These are phyloP conservation scores for Colletotrichum caudatum DNA, from an alignment of 2,329 filamentous ascomycete species.

Conservation along the genomic window DNA sequence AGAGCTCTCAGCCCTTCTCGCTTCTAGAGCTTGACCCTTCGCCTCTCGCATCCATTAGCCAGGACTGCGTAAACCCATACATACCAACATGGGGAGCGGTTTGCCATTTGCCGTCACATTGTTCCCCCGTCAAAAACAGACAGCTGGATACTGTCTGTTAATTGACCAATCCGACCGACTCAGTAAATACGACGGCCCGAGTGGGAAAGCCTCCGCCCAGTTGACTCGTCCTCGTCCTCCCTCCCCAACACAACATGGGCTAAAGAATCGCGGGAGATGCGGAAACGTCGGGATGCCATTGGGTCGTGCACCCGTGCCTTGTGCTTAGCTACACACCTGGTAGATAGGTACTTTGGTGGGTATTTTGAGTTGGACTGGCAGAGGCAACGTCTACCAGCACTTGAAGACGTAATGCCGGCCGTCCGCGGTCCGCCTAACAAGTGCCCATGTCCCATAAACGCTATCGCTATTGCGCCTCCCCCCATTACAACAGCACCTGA, in stretches of 20 bases:
- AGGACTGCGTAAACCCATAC: neutral
- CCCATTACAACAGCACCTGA: constrained; percentile 27
- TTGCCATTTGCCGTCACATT: neutral
- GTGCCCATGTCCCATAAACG: constrained; percentile 21
- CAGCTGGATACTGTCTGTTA: neutral
- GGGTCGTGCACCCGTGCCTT: constrained; percentile 3
- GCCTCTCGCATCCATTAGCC: neutral
- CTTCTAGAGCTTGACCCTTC: neutral
- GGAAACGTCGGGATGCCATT: constrained; percentile 16
- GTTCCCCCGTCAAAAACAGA: constrained; percentile 19
- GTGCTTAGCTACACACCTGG: neutral
- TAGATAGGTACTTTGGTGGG: neutral
- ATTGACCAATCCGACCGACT: neutral
- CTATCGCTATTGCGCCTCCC: constrained; percentile 29
- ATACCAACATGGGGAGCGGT: neutral
- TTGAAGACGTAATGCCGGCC: constrained; percentile 34
- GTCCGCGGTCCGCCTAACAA: constrained; percentile 22
- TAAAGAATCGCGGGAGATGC: constrained; percentile 3
- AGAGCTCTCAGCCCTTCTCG: neutral
- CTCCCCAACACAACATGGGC: neutral
- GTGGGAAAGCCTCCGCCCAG: constrained; percentile 10
- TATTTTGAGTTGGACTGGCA: neutral
- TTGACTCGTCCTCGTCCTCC: constrained; percentile 10
- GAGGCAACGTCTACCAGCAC: neutral
- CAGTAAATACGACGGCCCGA: neutral